Base-by-base conservation (phyloP, 768 basidiomycete species). In the Termitomyces sp. region DNA sequence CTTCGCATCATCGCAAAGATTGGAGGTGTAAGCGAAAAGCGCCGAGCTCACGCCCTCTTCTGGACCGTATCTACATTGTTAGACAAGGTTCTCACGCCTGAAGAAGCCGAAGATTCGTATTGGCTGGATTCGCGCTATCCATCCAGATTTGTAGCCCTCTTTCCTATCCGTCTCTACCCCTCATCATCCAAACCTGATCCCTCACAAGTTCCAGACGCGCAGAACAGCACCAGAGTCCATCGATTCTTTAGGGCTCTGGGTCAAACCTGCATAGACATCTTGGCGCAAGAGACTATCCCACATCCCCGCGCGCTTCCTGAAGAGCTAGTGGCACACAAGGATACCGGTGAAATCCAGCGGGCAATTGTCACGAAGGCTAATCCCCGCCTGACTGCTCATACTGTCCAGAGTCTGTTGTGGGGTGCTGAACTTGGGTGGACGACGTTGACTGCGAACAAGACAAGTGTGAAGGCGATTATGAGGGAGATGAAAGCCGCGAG, bases 371-470 rank as follows among this genome's bases (percentile, higher is more conserved):
- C 80, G 22, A 81, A 76, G 57, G 78, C 76, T 20, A 84, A 85
- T 60, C 78, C 82, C 1, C 80, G 80, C 32, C 72, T 91, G 33
- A 93, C 92, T 0, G 81, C 80, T 9, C 93, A 95, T 68, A 95
- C 93, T 0, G 81, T 90, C 9, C 79, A 83, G 56, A 90, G 87
- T 54, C 75, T 94, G 74, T 72, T 86, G 20, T 82, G 81, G 66
- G 93, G 93, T 16, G 83, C 87, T 0, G 72, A 72, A 39, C 72
- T 81, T 27, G 85, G 87, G 0, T 87, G 89, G 89, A 95, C 93
- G 60, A 92, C 90, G n/a, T 74, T 95, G 48, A 95, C 93, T 4
- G 91, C 91, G 9, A 95, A 96, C 64, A 79, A 83, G 62, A 80
- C 87, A 32, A 92, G 92, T 62, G 83, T 94, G 26, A 85, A 81